Conservation (phyloP, 805 yeast genomes). For the Kodamaea lidongshanica region DNA sequence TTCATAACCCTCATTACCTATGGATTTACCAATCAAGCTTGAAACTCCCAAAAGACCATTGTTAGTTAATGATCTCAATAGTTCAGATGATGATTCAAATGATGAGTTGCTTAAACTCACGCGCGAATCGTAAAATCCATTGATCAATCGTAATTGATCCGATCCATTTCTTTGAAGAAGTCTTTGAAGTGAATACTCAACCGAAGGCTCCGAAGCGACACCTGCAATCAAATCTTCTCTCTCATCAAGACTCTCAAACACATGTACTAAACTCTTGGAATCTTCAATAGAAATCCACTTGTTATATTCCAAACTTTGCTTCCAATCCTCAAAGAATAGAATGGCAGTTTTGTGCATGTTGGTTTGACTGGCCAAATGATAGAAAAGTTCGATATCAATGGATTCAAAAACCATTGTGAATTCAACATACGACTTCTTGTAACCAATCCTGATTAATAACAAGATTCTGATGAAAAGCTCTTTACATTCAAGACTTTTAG, state of each 20-base stretch:
- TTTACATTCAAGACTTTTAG: constrained; percentile 7
- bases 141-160: background rate
- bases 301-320: constrained; percentile 2
- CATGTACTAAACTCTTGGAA: constrained; percentile 18
- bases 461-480: constrained; percentile 18
- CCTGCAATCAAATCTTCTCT: constrained; percentile 62
- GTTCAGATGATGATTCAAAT: too few species aligned
- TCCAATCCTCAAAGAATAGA: constrained; percentile 43
- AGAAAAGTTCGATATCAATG: constrained; percentile 24
- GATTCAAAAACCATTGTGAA: constrained; percentile 24
- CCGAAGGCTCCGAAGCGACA: constrained; percentile 50
- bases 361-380: constrained; percentile 25
- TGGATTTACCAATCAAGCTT: constrained; percentile 30
- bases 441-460: constrained; percentile 37
- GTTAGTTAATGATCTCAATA: constrained; percentile 35
- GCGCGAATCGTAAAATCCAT: constrained; percentile 1
- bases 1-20: constrained; percentile 35
- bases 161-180: constrained; percentile 19
- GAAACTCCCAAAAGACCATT: constrained; percentile 59
- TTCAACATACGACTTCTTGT: constrained; percentile 18
- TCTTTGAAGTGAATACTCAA: constrained; percentile 44
- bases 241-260: constrained; percentile 54
- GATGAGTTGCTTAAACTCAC: background rate
- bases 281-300: constrained; percentile 3
- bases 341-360: constrained; percentile 38